Conservation (phyloP, 2,329 filamentous ascomycete species). For the Ophiocordyceps camponoti-floridani region DNA sequence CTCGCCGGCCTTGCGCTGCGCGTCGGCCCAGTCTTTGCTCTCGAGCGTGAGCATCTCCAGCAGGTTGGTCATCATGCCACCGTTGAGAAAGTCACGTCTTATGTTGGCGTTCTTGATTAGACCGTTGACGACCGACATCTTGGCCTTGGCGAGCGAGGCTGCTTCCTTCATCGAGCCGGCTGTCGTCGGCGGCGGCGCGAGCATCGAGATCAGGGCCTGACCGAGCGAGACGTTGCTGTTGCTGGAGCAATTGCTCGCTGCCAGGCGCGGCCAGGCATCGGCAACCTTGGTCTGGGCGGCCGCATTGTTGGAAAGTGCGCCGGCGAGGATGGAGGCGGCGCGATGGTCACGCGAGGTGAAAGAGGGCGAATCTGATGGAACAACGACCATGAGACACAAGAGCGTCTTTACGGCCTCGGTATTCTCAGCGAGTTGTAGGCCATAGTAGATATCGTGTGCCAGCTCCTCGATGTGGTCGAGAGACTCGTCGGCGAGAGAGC, state of each 20-base stretch:
- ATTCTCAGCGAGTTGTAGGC: constrained; percentile 42
- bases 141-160: constrained; percentile 15
- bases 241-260: constrained; percentile 18
- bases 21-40: constrained; percentile 27
- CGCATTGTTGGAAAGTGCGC: constrained; percentile 46
- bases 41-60: constrained; percentile 31
- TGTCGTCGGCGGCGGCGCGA: constrained; percentile 13
- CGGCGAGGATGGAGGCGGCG: constrained; percentile 38
- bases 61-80: constrained; percentile 34
- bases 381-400: constrained; percentile 31
- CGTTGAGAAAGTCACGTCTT: constrained; percentile 34
- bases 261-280: constrained; percentile 25
- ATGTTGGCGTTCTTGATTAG: constrained; percentile 36
- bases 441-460: constrained; percentile 53
- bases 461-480: constrained; percentile 43
- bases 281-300: constrained; percentile 35
- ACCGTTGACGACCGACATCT: constrained; percentile 33
- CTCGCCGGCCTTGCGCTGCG: constrained; percentile 35
- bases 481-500: constrained; percentile 22
- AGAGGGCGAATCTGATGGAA: background rate
- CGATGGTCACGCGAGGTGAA: constrained; percentile 24
- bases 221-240: constrained; percentile 11
- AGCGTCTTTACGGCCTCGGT: constrained; percentile 32
- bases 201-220: constrained; percentile 21
- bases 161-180: constrained; percentile 7